A percentile compares a stretch with the other conserved stretches of the same genome.
Evolutionary conservation across 495 filamentous ascomycete genomes (phyloP).

Genomic region (Podospora appendiculata): DNA sequence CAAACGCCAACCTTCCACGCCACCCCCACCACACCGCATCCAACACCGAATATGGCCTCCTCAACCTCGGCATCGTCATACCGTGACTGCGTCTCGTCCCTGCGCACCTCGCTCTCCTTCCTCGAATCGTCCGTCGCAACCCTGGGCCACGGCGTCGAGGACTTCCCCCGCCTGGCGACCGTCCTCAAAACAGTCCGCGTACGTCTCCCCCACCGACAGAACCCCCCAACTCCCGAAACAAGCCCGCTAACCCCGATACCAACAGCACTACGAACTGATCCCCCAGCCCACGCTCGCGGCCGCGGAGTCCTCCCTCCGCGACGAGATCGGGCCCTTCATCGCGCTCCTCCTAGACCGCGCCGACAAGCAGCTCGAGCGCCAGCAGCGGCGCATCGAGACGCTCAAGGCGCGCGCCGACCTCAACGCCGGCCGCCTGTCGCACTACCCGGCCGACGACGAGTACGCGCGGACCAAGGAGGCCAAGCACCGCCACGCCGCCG

Average conservation of each 20-base stretch:
- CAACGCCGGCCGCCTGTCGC: slow-evolving; percentile 35
- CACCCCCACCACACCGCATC: no score
- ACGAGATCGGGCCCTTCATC: slow-evolving; percentile 42
- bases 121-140: slow-evolving; percentile 42
- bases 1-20: no score
- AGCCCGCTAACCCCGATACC: background rate
- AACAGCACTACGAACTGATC: slow-evolving; percentile 44
- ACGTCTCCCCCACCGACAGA: slow-evolving; percentile 7
- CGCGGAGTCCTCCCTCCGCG: slow-evolving; percentile 41
- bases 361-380: slow-evolving; percentile 36
- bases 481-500: background rate
- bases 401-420: slow-evolving; percentile 39
- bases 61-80: slow-evolving; percentile 10
- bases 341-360: slow-evolving; percentile 38
- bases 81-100: slow-evolving; percentile 37
- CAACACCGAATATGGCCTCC: no score
- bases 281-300: slow-evolving; percentile 39
- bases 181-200: slow-evolving; percentile 43
- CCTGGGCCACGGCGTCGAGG: slow-evolving; percentile 34
- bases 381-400: slow-evolving; percentile 39
- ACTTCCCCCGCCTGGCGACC: slow-evolving; percentile 36
- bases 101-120: slow-evolving; percentile 42
- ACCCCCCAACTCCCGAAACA: background rate
- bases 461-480: background rate
- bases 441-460: slow-evolving; percentile 3